Conservation (phyloP, 805 yeast genomes). For the Wickerhamiella alocasiicola region DNA sequence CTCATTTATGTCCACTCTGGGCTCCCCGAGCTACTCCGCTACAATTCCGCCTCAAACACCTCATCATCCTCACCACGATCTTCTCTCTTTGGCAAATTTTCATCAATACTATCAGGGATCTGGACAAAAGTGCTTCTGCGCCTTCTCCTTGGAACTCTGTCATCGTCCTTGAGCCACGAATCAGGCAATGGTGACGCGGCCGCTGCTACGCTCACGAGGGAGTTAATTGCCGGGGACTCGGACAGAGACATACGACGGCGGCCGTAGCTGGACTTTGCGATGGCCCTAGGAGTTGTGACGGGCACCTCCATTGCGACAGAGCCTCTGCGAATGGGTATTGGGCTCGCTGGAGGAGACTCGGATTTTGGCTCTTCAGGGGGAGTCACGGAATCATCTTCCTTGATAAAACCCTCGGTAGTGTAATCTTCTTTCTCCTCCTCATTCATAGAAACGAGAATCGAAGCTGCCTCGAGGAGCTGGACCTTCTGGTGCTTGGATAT, state of each 20-base stretch:
- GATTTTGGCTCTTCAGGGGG: not conserved
- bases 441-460: conserved; percentile 63
- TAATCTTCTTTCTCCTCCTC: conserved; percentile 26
- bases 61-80: conserved; percentile 27
- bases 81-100: conserved; percentile 21
- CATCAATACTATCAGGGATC: conserved; percentile 19
- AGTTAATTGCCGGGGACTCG: conserved; percentile 7
- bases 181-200: conserved; percentile 23
- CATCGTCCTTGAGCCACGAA: conserved; percentile 16
- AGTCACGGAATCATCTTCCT: not conserved
- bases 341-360: not conserved
- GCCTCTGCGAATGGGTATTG: conserved; percentile 3
- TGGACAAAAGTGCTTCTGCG: conserved; percentile 11
- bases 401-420: conserved; percentile 9
- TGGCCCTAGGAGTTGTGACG: conserved; percentile 13
- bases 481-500: conserved; percentile 86
- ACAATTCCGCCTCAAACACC: conserved; percentile 7
- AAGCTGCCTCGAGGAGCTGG: conserved; percentile 51
- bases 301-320: conserved; percentile 8
- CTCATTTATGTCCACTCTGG: too few relatives aligned
- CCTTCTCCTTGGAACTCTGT: conserved; percentile 14
- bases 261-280: conserved; percentile 7
- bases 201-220: conserved; percentile 14
- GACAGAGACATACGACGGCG: conserved; percentile 3
- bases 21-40: too few relatives aligned